Evolutionary conservation across 192 early-diverging fungal genomes (phyloP).

Genomic region (Coemansia aciculifera): DNA sequence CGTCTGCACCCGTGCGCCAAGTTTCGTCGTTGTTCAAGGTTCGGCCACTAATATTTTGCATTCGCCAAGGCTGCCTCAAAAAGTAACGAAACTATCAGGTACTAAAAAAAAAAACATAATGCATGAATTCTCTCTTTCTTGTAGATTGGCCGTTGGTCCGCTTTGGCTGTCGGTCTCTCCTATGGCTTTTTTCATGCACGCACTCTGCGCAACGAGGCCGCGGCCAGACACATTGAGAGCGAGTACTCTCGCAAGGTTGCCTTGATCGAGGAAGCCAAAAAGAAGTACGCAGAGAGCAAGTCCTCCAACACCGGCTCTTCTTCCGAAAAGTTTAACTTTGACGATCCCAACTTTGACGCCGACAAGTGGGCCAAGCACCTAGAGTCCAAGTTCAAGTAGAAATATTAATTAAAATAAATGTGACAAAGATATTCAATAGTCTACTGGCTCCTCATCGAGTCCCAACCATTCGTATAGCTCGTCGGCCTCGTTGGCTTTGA

Average conservation of each 20-base stretch:
- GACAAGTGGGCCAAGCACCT: slow-evolving; percentile 53
- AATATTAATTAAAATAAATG: neutral
- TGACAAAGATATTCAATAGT: slow-evolving; percentile 18
- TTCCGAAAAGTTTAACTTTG: slow-evolving; percentile 37
- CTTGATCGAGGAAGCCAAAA: slow-evolving; percentile 54
- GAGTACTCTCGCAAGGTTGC: slow-evolving; percentile 50
- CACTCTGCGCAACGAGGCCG: slow-evolving; percentile 37
- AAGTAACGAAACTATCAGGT: neutral
- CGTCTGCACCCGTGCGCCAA: slow-evolving; percentile 44
- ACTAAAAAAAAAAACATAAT: neutral
- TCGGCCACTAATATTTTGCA: neutral
- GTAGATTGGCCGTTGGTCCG: slow-evolving; percentile 56
- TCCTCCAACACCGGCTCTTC: slow-evolving; percentile 12
- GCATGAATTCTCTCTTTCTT: neutral
- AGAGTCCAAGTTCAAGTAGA: slow-evolving; percentile 35
- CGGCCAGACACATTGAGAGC: slow-evolving; percentile 33
- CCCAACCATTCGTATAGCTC: slow-evolving; percentile 56
- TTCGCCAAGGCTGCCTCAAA: too few relatives aligned
- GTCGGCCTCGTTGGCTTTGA: slow-evolving; percentile 51
- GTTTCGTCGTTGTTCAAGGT: slow-evolving; percentile 59
- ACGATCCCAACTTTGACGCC: slow-evolving; percentile 45
- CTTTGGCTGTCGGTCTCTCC: slow-evolving; percentile 43
- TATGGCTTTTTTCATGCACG: slow-evolving; percentile 48
- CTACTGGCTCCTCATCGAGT: slow-evolving; percentile 55
- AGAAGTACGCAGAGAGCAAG: slow-evolving; percentile 46